Base-by-base conservation (phyloP, 1,284 basidiomycete genomes). In the Apiotrichum laibachii region DNA sequence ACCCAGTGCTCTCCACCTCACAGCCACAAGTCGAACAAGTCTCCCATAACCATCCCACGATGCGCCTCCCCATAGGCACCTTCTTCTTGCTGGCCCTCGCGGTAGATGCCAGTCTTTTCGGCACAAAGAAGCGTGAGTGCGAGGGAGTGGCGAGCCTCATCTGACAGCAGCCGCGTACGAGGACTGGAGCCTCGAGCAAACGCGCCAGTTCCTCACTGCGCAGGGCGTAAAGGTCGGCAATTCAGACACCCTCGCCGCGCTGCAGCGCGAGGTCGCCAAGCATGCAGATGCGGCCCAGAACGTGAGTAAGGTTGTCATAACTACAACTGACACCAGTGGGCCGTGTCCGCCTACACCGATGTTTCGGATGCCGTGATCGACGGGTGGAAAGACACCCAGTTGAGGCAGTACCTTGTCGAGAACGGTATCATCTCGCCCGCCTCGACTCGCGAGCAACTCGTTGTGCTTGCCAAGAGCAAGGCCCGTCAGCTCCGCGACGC, bases 341-440 rank as follows among this genome's bases (percentile, higher is more conserved):
- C 71, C 31, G 68, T 72, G 34, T 72, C 73, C 9, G 37, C 19
- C 64, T 1, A 83, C 58, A 67, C 79, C 46, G 57, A 48, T 45
- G 42, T 60, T 19, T 73, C 76, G 53, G 78, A 81, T 42, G 68
- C 73, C 39, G 70, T 78, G 2, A 70, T 81, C 57, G 80, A 81
- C 60, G 72, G 72, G 70, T 80, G 91, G 91, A 85, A 89, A 69
- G 91, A 95, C 72, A 87, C 85, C 33, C 83, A 83, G 50, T 81
- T 95, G 33, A 84, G 91, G 67, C 81, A 88, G 65, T 94, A 88
- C 78, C 81, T 96, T n/a, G 83, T 95, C 59, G 85, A 90, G 70
- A 86, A 92, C 64, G 92, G 92, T 48, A 82, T 94, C 61, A 85
- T 95, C 48, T 84, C 86, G 18, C 92, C 92, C 15, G 82, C 83